These are phyloP conservation scores for Raphanus hybrid DNA, from an alignment of 441 rosid species.

Conservation along the genomic window DNA sequence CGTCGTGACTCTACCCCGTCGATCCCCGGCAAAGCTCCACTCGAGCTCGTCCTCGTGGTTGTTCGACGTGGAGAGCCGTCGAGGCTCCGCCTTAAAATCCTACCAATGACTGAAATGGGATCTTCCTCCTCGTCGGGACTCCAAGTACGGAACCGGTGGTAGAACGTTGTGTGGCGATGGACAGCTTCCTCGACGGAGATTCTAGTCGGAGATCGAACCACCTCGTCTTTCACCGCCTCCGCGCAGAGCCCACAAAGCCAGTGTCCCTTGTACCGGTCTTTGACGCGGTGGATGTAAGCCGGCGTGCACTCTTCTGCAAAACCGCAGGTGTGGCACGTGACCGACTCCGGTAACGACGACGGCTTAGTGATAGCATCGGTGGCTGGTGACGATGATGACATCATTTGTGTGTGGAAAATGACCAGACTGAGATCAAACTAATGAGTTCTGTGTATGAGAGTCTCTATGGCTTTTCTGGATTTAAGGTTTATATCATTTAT, in stretches of 20 bases:
- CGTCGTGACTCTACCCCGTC: constrained; percentile 44
- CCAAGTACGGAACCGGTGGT: constrained; percentile 48
- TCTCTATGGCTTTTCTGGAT: constrained; percentile 13
- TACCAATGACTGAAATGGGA: constrained; percentile 55
- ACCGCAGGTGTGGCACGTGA: constrained; percentile 65
- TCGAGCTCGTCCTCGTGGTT: constrained; percentile 36
- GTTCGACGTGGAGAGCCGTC: constrained; percentile 42
- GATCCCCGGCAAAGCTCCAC: constrained; percentile 51
- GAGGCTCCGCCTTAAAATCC: constrained; percentile 52
- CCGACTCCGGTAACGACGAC: constrained; percentile 39
- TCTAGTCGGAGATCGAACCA: constrained; percentile 47
- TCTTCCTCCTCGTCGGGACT: constrained; percentile 46
- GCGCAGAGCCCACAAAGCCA: constrained; percentile 74
- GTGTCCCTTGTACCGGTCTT: constrained; percentile 59
- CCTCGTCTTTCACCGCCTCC: constrained; percentile 68
- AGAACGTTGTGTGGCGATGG: constrained; percentile 57
- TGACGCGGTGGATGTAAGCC: constrained; percentile 53
- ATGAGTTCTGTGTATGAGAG: not conserved
- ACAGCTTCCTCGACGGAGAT: constrained; percentile 67
- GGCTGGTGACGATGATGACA: constrained; percentile 33
- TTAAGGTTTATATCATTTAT: constrained; percentile 38
- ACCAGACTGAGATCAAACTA: not conserved
- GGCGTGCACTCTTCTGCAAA: constrained; percentile 67
- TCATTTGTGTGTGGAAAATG: constrained; percentile 19
- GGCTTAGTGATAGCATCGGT: constrained; percentile 26